Conservation (phyloP, 2,329 filamentous ascomycete genomes). For the Hymenotorrendiella dingleyae region DNA sequence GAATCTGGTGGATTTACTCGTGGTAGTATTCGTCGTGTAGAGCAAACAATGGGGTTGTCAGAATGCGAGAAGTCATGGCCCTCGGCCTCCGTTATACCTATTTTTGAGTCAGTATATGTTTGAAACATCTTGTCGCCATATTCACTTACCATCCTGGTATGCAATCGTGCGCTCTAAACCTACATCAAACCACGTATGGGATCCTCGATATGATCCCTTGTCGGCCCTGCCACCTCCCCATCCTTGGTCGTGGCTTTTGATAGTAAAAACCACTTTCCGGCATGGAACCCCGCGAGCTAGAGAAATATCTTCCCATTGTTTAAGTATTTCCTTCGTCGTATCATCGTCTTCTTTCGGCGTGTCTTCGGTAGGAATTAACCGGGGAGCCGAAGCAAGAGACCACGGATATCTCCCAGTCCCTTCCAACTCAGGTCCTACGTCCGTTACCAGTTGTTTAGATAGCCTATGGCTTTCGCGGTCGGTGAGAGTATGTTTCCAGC, state of each 20-base stretch:
- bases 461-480: no score
- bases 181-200: constrained; percentile 60
- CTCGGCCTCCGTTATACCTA: background rate
- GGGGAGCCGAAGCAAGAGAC: constrained; percentile 5
- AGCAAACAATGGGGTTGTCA: constrained; percentile 2
- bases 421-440: constrained; percentile 7
- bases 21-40: background rate
- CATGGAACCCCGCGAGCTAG: constrained; percentile 37
- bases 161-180: constrained; percentile 51
- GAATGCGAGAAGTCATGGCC: background rate
- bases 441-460: background rate
- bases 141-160: constrained; percentile 18
- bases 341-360: background rate
- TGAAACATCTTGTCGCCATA: constrained; percentile 22
- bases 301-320: constrained; percentile 15
- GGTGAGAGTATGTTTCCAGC: background rate
- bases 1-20: background rate
- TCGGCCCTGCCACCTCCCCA: constrained; percentile 36
- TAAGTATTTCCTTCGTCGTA: constrained; percentile 16
- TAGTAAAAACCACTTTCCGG: constrained; percentile 55
- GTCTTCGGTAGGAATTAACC: background rate
- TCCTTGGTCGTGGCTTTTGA: constrained; percentile 54
- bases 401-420: constrained; percentile 4
- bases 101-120: background rate
- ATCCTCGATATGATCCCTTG: constrained; percentile 38